Evolutionary conservation across 805 yeast species (phyloP).

Genomic region (Aciculoconidium aculeatum): DNA sequence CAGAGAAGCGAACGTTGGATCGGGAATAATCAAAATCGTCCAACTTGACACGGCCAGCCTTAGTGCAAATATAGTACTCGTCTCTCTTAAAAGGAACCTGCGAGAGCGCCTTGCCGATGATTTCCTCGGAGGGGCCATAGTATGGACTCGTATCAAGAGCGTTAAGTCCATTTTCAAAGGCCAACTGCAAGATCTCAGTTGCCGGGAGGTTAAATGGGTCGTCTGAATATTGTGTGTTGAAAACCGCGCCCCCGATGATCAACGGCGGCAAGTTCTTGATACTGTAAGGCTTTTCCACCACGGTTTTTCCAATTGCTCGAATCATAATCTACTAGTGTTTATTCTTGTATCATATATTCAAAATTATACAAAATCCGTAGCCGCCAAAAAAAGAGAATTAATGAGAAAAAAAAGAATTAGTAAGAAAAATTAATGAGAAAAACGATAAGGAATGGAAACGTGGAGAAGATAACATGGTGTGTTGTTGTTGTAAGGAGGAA

Average conservation of each 20-base stretch:
- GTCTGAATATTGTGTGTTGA: constrained; percentile 72
- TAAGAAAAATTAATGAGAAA: no score
- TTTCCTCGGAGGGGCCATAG: constrained; percentile 80
- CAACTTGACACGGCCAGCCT: constrained; percentile 71
- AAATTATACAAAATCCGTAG: no score
- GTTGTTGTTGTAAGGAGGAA: no score
- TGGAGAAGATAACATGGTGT: no score
- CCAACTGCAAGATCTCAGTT: constrained; percentile 48
- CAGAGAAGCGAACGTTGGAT: constrained; percentile 53
- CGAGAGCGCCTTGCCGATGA: constrained; percentile 62
- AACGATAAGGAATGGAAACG: no score
- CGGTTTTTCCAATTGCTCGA: constrained; percentile 17
- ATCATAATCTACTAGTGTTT: no score
- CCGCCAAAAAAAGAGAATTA: no score
- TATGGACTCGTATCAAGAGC: constrained; percentile 92
- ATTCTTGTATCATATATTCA: no score
- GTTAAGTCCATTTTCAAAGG: constrained; percentile 61
- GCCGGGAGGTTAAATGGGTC: constrained; percentile 60
- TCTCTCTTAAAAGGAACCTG: constrained; percentile 44
- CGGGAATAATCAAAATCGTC: constrained; percentile 74
- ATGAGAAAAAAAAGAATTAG: no score
- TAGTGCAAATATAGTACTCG: constrained; percentile 67
- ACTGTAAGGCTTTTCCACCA: constrained; percentile 17
- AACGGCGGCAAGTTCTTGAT: constrained; percentile 46
- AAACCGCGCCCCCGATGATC: constrained; percentile 83